Conservation (phyloP, 495 filamentous ascomycete genomes). For the Penicillium macrosclerotiorum region DNA sequence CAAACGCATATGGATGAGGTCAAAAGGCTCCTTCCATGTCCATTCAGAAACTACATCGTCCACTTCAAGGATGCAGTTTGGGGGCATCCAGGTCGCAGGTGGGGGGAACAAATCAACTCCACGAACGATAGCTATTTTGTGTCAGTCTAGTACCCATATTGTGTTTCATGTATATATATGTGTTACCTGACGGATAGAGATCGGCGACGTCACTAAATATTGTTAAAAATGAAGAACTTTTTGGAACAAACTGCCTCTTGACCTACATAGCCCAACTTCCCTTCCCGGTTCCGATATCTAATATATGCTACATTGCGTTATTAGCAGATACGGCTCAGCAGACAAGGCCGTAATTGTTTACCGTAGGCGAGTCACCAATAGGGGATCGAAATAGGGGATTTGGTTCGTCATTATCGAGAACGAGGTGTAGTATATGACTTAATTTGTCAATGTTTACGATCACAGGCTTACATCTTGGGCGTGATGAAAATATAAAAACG, state of each 20-base stretch:
- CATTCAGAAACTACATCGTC: constrained; percentile 30
- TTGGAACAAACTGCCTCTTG: background rate
- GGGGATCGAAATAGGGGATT: constrained; percentile 18
- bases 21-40: constrained; percentile 28
- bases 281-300: constrained; percentile 27
- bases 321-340: background rate
- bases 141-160: background rate
- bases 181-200: constrained; percentile 16
- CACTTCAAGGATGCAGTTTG: constrained; percentile 31
- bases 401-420: constrained; percentile 12
- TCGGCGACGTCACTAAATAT: constrained; percentile 24
- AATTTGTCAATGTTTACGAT: background rate
- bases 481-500: background rate
- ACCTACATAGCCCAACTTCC: constrained; percentile 31
- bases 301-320: constrained; percentile 8
- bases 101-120: constrained; percentile 23
- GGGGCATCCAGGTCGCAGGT: constrained; percentile 27
- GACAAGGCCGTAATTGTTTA: background rate
- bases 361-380: constrained; percentile 6
- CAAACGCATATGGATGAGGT: constrained; percentile 30
- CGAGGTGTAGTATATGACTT: constrained; percentile 18
- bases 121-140: constrained; percentile 15
- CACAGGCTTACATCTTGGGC: background rate
- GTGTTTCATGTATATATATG: background rate
- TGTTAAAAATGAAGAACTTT: constrained; percentile 4